Evolutionary conservation across 2,329 filamentous ascomycete species (phyloP).

Genomic region (Diaporthe ampelina): DNA sequence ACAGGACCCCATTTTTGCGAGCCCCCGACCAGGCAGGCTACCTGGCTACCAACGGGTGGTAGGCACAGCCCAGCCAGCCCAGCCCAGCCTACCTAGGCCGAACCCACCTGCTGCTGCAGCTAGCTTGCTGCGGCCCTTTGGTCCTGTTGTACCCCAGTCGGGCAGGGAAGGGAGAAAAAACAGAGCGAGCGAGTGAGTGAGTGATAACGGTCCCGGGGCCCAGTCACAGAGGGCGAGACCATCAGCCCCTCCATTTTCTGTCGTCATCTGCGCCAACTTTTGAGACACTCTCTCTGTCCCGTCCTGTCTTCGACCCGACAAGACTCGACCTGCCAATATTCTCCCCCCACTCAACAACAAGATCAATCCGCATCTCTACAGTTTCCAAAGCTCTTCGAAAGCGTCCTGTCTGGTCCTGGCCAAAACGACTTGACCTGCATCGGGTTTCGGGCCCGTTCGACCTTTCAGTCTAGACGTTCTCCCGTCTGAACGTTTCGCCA

Average conservation of each 20-base stretch:
- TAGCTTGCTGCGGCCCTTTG: conserved; percentile 23
- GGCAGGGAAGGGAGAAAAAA: conserved; percentile 10
- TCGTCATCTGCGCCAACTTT: conserved; percentile 43
- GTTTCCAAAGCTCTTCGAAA: not conserved
- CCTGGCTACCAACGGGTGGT: conserved; percentile 15
- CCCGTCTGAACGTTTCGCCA: not conserved
- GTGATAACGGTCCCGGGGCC: conserved; percentile 27
- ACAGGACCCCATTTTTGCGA: conserved; percentile 13
- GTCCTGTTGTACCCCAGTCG: conserved; percentile 12
- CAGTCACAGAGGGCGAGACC: conserved; percentile 29
- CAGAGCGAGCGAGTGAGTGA: conserved; percentile 12
- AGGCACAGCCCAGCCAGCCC: conserved; percentile 13
- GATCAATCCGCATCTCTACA: not conserved
- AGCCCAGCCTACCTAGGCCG: conserved; percentile 18
- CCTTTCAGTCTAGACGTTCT: not conserved
- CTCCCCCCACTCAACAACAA: not conserved
- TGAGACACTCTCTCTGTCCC: conserved; percentile 13
- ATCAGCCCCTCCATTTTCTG: conserved; percentile 41
- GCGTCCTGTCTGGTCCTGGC: not conserved
- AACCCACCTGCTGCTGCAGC: conserved; percentile 29
- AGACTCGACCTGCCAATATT: conserved; percentile 1
- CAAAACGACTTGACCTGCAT: conserved; percentile 1
- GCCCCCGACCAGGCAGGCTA: conserved; percentile 9
- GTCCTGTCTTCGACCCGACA: conserved; percentile 17
- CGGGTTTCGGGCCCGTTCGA: conserved; percentile 8